Evolutionary conservation across 1,284 basidiomycete species (phyloP), one percentile per base, ranked within the genome.

Genomic region (Rhodotorula sp.): DNA sequence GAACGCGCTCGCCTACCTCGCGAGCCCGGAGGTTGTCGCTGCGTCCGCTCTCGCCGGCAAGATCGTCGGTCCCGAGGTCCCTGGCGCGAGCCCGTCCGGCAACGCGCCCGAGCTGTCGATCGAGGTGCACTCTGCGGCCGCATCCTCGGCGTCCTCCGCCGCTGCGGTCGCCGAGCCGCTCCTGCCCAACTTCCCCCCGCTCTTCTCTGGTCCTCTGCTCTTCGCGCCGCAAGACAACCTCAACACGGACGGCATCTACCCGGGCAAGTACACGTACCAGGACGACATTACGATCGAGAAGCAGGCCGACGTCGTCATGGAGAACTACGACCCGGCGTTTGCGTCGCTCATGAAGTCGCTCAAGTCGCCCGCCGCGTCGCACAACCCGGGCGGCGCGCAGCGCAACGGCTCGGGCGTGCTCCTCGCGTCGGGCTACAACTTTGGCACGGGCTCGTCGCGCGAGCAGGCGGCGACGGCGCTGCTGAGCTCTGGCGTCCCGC

Each of bases 251-350:
- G 97, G 92, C 9, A 93, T 99, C 80, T 99, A 99, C 84, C 97
- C 96, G 0, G 97, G 96, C 49, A 99, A 98, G 82, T 99, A 99
- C 83, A 99, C 97, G 0, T 99, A 99, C 83, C 94, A 97, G 82
- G 96, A 99, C 81, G 97, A 98, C 80, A 97, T 99, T 80, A 98
- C 96, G 0, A 92, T 95, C 49, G 89, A 90, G 75, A 88, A 90
- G 45, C 96, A 99, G 82, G 95, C 94, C 1, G 88, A 97, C 79
- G 91, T 99, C n/a, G 96, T 98, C 48, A 93, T 93, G 91, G 96
- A 99, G 85, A 99, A 99, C 85, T 99, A 99, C 82, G 96, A 99
- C 79, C 89, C 92, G 0, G 81, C 84, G 0, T 99, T 99, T 80
- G 92, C 96, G 19, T 71, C 83, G 2, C 87, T 88, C 59, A 89